Evolutionary conservation across 306 rosid genomes (phyloP).

Genomic region (Oxytropis ochrocephala): DNA sequence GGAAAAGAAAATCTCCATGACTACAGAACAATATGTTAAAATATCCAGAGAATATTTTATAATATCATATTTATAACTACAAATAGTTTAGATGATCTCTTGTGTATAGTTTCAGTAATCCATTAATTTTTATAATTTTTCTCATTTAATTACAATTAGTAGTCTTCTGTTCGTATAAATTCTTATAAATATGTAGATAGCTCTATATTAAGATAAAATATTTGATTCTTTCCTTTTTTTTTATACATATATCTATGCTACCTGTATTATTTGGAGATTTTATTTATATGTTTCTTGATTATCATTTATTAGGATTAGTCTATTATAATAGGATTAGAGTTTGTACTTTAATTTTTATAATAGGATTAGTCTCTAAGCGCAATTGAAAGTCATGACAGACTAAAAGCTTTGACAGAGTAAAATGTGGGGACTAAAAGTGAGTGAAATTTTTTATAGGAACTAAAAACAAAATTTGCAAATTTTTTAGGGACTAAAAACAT

Average conservation of each 20-base stretch:
- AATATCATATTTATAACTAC: not conserved
- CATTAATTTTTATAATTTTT: not conserved
- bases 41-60: not conserved
- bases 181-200: not conserved
- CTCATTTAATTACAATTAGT: not conserved
- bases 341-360: too few species aligned
- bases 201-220: not conserved
- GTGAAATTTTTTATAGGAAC: too few species aligned
- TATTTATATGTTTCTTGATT: not conserved
- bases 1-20: conserved; percentile 4
- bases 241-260: not conserved
- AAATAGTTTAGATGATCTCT: not conserved
- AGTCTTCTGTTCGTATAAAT: not conserved
- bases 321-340: not conserved
- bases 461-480: too few species aligned
- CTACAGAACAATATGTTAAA: not conserved
- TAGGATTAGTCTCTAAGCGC: too few species aligned
- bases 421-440: too few species aligned
- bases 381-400: too few species aligned
- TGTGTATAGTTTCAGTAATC: not conserved
- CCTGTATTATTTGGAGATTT: not conserved
- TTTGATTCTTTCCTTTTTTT: not conserved
- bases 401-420: too few species aligned
- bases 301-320: not conserved
- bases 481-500: too few species aligned